Percentiles rank a stretch among this genome's conserved stretches.
phyloP scores from a whole-genome alignment of 352 stramenopile genomes.

The Blastocystis sp. region DNA sequence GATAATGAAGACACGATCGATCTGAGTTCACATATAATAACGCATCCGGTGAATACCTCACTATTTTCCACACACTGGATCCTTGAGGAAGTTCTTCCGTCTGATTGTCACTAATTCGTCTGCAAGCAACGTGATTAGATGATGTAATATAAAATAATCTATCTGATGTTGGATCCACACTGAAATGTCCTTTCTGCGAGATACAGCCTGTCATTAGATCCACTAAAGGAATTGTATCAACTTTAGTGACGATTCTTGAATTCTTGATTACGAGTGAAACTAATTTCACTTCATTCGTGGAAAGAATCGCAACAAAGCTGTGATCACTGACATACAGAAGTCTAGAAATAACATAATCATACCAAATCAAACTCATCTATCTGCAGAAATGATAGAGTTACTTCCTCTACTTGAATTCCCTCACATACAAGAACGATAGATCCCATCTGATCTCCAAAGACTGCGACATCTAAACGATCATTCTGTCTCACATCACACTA shows the following conservation, averaged over 20 bases:
- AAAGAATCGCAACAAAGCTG: not conserved
- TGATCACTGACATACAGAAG: not conserved
- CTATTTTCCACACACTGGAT: not conserved
- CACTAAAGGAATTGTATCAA: not conserved
- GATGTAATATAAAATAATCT: slow-evolving; percentile 8
- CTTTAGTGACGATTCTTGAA: not conserved
- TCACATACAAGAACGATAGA: not conserved
- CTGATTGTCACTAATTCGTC: not conserved
- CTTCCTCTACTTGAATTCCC: not conserved
- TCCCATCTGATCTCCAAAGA: slow-evolving; percentile 46
- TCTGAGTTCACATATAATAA: slow-evolving; percentile 3
- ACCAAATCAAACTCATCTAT: not conserved
- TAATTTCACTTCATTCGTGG: not conserved
- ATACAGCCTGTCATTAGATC: not conserved
- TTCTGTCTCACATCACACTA: not conserved
- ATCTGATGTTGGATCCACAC: not conserved
- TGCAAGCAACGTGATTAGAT: too few species aligned
- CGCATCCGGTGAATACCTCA: not conserved
- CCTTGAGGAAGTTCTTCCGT: not conserved
- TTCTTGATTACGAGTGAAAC: not conserved
- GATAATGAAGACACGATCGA: not conserved
- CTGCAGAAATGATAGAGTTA: not conserved
- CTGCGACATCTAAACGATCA: not conserved
- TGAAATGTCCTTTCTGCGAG: not conserved
- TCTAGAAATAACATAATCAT: not conserved